Conservation (phyloP, 805 yeast genomes). For the Wickerhamiella azyma region DNA sequence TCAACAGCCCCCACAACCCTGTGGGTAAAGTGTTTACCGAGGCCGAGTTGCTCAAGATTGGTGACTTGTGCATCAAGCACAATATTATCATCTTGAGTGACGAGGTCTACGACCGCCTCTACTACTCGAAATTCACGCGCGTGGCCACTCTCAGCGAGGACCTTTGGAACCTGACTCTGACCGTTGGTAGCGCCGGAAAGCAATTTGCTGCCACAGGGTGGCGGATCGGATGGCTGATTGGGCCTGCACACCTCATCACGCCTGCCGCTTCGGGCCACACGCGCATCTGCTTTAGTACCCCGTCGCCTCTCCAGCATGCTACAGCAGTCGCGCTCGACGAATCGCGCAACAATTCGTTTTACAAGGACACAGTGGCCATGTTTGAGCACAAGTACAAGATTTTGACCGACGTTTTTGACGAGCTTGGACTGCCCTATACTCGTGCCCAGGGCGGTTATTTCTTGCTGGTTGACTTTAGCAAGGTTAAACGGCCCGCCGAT, state of each 20-base stretch:
- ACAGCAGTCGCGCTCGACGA: constrained; percentile 59
- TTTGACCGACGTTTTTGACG: constrained; percentile 68
- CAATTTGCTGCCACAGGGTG: constrained; percentile 98
- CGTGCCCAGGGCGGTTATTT: constrained; percentile 89
- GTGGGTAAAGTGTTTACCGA: constrained; percentile 77
- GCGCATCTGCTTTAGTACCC: constrained; percentile 81
- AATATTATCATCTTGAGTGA: constrained; percentile 76
- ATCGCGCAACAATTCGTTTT: constrained; percentile 54
- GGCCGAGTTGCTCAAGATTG: constrained; percentile 62
- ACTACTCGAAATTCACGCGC: constrained; percentile 63
- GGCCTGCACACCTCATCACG: constrained; percentile 65
- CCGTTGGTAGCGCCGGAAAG: constrained; percentile 96
- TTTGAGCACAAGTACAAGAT: constrained; percentile 62
- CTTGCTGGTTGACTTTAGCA: constrained; percentile 73
- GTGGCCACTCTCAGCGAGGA: constrained; percentile 76
- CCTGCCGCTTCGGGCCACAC: constrained; percentile 85
- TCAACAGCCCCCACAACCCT: constrained; percentile 95
- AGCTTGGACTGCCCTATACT: constrained; percentile 78
- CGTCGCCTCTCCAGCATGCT: constrained; percentile 88
- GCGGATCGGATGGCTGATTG: constrained; percentile 95
- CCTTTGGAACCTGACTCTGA: constrained; percentile 59
- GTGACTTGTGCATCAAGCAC: constrained; percentile 71
- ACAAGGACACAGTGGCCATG: constrained; percentile 49
- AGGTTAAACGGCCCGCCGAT: constrained; percentile 62
- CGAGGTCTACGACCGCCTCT: constrained; percentile 89